phyloP scores from a whole-genome alignment of 768 basidiomycete genomes.

The Daedalea quercina region DNA sequence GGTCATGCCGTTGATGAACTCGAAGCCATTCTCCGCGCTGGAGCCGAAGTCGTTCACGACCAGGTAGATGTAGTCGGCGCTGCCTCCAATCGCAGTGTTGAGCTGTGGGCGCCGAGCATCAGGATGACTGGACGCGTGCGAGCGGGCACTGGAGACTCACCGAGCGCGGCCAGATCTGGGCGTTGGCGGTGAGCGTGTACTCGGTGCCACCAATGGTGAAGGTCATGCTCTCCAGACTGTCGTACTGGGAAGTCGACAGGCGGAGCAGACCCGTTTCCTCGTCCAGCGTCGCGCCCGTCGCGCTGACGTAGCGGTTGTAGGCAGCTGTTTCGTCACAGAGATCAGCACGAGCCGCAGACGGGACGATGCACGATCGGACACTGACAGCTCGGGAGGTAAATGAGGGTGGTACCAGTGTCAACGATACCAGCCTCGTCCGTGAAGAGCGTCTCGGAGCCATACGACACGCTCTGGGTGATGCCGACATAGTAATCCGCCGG shows the following conservation, averaged over 20 bases:
- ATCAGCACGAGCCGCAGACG: background rate
- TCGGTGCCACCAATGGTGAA: constrained; percentile 13
- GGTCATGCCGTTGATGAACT: constrained; percentile 38
- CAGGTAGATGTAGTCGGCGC: constrained; percentile 29
- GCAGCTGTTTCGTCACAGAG: constrained; percentile 16
- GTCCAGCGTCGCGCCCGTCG: constrained; percentile 12
- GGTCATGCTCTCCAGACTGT: constrained; percentile 15
- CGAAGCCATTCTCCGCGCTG: constrained; percentile 36
- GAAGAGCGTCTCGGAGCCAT: constrained; percentile 14
- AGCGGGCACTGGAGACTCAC: constrained; percentile 7
- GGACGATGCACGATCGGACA: background rate
- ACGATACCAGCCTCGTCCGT: constrained; percentile 20
- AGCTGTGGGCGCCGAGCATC: constrained; percentile 23
- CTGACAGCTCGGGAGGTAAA: constrained; percentile 11
- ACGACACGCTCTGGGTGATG: constrained; percentile 19
- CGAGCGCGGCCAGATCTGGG: constrained; percentile 57
- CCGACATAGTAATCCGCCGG: constrained; percentile 17
- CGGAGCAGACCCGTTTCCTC: constrained; percentile 12
- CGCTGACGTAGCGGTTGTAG: constrained; percentile 16
- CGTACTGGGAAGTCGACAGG: constrained; percentile 16
- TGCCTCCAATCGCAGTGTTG: constrained; percentile 54
- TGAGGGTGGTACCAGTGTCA: constrained; percentile 22
- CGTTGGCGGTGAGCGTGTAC: constrained; percentile 50
- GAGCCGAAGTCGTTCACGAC: constrained; percentile 32
- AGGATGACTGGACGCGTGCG: background rate